Base-by-base conservation (phyloP, 2,329 filamentous ascomycete genomes). In the Sclerotinia sclerotiorum region DNA sequence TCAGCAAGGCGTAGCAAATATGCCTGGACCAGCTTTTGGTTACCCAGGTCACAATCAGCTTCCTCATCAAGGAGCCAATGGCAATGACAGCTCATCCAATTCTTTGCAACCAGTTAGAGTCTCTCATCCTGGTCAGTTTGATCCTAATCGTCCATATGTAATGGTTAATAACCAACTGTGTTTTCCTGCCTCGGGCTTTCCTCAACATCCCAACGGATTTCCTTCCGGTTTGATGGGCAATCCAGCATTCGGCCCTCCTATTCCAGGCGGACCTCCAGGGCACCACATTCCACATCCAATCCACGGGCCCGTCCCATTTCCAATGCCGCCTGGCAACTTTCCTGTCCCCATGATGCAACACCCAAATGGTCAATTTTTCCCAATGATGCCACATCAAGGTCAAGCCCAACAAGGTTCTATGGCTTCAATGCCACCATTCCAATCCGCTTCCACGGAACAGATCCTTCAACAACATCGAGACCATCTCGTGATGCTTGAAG, bases 401-500 rank as follows among this genome's bases (percentile, higher is more conserved):
- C 63, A 61, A 2, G 21, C 48, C 5, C 65, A 67, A 13, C 65
- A 51, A 52, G 29, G 35, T 24, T 24, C 58, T 10, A 63, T 63
- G 27, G 17, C 27, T 4, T 42, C 60, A 32, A 56, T 68, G 29
- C 29, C 27, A 19, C 57, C 57, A 42, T 46, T 63, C n/a, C 65
- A 32, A 24, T 52, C 69, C 73, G 11, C 39, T 70, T 39, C 69
- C 72, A 29, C 78, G 69, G 54, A 65, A 29, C 65, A 67, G 24
- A 74, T 77, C 56, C 71, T 78, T 58, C 69, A 73, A 27, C 64
- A 79, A 54, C 81, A 89, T 66, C 82, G 81, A 52, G 73, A 75
- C n/a, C 82, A 82, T n/a, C 79, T 89, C 69, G 85, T 83, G 73
- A 83, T 84, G 68, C 80, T 84, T 52, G 83, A 88, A 70, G 83